Percentiles rank a stretch among this genome's conserved stretches.
These are phyloP conservation scores for Teunomyces cretensis DNA, from an alignment of 805 yeast genomes.

Conservation along the genomic window DNA sequence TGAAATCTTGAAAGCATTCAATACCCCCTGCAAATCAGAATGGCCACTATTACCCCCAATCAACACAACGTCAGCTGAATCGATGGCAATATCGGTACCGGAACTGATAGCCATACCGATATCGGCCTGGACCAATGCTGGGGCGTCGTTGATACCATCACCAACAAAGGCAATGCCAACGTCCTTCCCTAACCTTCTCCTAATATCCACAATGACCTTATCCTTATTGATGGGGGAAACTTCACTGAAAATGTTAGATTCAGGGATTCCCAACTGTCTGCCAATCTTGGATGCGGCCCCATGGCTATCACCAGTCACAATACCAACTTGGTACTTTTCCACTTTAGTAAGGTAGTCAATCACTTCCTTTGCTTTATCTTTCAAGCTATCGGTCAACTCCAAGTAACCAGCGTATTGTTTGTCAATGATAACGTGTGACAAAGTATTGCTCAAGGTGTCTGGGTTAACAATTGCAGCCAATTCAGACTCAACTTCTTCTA, in stretches of 20 bases:
- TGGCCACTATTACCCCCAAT: constrained; percentile 39
- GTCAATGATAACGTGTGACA: constrained; percentile 60
- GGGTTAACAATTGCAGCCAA: constrained; percentile 10
- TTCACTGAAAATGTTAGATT: constrained; percentile 66
- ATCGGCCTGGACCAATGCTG: constrained; percentile 86
- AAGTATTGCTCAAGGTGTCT: constrained; percentile 37
- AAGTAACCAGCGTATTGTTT: constrained; percentile 60
- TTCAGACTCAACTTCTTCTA: constrained; percentile 8
- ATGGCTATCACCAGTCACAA: constrained; percentile 86
- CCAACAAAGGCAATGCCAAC: constrained; percentile 82
- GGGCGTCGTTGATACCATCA: constrained; percentile 97
- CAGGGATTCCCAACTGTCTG: constrained; percentile 61
- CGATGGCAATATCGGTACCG: constrained; percentile 95
- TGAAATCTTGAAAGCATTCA: constrained; percentile 67
- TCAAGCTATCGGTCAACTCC: constrained; percentile 65
- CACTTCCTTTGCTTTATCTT: constrained; percentile 62
- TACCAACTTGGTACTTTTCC: constrained; percentile 63
- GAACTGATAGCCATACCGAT: constrained; percentile 89
- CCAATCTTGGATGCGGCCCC: constrained; percentile 68
- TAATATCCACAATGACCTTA: constrained; percentile 58
- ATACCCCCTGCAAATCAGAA: constrained; percentile 47
- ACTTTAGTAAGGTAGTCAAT: constrained; percentile 50
- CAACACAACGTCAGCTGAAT: constrained; percentile 91
- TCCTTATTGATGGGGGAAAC: constrained; percentile 79
- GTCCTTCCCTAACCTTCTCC: constrained; percentile 40